Base-by-base conservation (phyloP, 495 filamentous ascomycete genomes). In the Xylaria intraflava region DNA sequence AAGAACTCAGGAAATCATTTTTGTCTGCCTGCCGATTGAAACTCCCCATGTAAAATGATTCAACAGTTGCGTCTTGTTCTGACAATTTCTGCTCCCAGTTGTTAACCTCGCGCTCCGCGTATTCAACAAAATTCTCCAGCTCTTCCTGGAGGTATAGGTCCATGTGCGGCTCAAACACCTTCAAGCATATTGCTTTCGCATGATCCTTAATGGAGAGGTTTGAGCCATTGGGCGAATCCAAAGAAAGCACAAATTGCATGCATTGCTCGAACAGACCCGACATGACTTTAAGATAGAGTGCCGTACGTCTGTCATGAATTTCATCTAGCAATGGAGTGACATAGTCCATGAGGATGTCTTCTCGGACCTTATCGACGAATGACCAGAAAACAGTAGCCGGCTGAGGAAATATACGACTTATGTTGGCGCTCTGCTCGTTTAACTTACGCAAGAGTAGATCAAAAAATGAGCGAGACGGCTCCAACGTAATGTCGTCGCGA, bases 1-100 rank as follows among this genome's bases (percentile, higher is more conserved):
- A 99, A 1, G 90, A 94, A 16, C 83, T 92, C 58, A 99, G 64
- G 62, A 99, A 99, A 67, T 99, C 94, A 40, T 85, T 83, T 68
- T 99, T 99, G 63, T 93, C 94, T 2, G 88, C 92, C 72, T 96
- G 90, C 24, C 94, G 81, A 56, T 90, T 95, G 64, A 97, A 81
- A 62, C 88, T 95, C 8, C 84, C 87, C 90, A 96, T 96, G 69
- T 90, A 89, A 62, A 94, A 92, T 0, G 89, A 91, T 66, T 97
- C 92, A 14, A 87, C 88, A 5, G 87, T 86, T 29, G 90, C 89
- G 43, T 95, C 90, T 67, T 95, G 87, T 50, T 93, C 93, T 1
- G 86, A 87, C 27, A 96, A 78, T 67, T 92, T 88, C 68, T 86
- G 87, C 67, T 95, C 92, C 93, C 93, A 99, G 9, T 83, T 79